phyloP scores from a whole-genome alignment of 495 filamentous ascomycete genomes.

The Pyrenula aspistea region DNA sequence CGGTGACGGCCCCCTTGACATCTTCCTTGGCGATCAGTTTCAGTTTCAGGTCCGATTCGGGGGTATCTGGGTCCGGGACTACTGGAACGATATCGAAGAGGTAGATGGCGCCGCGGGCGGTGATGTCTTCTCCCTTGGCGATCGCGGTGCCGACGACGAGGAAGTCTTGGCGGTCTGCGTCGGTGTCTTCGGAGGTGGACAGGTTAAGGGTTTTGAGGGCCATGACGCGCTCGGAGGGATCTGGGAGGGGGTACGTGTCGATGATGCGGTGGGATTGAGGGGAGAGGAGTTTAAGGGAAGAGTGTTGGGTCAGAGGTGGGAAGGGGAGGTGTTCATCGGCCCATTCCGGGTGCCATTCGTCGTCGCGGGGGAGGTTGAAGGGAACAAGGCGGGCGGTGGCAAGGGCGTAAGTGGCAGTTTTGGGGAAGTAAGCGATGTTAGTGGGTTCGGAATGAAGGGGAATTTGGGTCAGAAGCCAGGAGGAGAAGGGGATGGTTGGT shows the following conservation, averaged over 20 bases:
- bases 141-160: conserved; percentile 78
- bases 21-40: conserved; percentile 83
- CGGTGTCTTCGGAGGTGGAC: conserved; percentile 80
- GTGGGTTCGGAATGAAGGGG: conserved; percentile 58
- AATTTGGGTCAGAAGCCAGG: conserved; percentile 59
- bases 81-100: conserved; percentile 87
- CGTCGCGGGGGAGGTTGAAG: conserved; percentile 74
- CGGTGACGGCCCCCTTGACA: conserved; percentile 88
- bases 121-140: conserved; percentile 75
- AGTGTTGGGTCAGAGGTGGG: conserved; percentile 54
- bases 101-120: conserved; percentile 72
- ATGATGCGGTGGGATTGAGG: conserved; percentile 65
- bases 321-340: conserved; percentile 54
- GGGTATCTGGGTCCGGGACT: conserved; percentile 73
- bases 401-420: conserved; percentile 63
- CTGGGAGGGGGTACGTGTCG: conserved; percentile 52
- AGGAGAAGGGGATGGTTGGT: conserved; percentile 50
- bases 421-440: conserved; percentile 60
- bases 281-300: conserved; percentile 60
- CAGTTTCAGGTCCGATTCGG: conserved; percentile 72
- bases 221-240: conserved; percentile 61
- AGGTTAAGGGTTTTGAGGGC: conserved; percentile 74
- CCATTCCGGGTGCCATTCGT: conserved; percentile 75
- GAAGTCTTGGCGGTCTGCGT: conserved; percentile 60
- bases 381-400: conserved; percentile 51